Percentiles rank a stretch among this genome's conserved stretches.
Conservation (phyloP, 345 rosid species). For the Citrus cavaleriei region DNA sequence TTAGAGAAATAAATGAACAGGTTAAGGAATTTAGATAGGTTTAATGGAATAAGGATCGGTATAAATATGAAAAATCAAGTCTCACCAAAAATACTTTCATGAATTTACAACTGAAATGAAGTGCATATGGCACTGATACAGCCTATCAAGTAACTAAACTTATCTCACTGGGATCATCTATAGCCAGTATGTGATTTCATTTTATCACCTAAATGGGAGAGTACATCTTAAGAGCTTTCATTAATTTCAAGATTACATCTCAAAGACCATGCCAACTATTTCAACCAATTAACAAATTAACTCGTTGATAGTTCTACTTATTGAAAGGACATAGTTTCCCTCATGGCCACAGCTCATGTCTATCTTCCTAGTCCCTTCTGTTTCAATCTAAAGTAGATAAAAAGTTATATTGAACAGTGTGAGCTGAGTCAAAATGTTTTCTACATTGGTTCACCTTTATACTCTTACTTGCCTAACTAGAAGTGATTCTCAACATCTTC, state of each 20-base stretch:
- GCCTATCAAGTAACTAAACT: background rate
- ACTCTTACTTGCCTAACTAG: background rate
- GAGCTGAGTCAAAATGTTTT: background rate
- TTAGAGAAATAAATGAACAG: conserved; percentile 13
- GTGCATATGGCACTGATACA: background rate
- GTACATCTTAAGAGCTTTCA: background rate
- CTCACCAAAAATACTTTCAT: background rate
- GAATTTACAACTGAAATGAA: background rate
- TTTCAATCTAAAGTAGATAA: background rate
- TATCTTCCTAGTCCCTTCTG: background rate
- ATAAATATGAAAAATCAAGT: background rate
- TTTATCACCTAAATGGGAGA: background rate
- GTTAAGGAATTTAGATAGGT: background rate
- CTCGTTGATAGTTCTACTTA: background rate
- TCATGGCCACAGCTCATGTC: background rate
- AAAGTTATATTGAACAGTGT: background rate
- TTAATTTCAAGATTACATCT: background rate
- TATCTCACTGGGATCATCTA: background rate
- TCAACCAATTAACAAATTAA: background rate
- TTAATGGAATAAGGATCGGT: background rate
- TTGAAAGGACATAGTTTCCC: background rate
- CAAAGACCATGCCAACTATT: background rate
- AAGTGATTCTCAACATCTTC: background rate
- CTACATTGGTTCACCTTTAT: background rate
- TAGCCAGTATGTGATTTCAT: background rate